Evolutionary conservation across 768 basidiomycete genomes (phyloP).

Genomic region (Leccinum olivaceopallidum): DNA sequence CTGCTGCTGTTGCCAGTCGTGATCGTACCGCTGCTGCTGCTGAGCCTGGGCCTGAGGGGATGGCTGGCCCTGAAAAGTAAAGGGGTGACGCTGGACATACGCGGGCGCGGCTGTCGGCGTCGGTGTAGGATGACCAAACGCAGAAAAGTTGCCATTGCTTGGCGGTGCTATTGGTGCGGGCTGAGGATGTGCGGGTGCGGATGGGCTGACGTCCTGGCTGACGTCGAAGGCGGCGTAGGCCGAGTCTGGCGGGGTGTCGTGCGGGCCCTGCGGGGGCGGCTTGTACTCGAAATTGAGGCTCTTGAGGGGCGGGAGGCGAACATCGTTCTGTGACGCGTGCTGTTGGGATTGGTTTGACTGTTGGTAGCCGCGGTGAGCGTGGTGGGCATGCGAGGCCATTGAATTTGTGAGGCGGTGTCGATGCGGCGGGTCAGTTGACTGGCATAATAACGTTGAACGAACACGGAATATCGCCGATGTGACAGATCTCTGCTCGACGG

Average conservation of each 20-base stretch:
- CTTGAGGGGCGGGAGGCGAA: conserved; percentile 71
- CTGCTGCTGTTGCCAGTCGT: conserved; percentile 27
- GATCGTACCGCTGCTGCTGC: conserved; percentile 19
- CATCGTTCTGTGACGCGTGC: conserved; percentile 41
- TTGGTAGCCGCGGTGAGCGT: conserved; percentile 36
- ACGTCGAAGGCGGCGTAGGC: conserved; percentile 22
- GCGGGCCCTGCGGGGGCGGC: conserved; percentile 19
- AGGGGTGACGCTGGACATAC: conserved; percentile 25
- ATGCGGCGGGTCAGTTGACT: conserved; percentile 2
- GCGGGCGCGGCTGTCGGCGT: conserved; percentile 22
- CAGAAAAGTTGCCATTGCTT: conserved; percentile 19
- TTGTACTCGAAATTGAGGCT: conserved; percentile 64
- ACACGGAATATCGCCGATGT: conserved; percentile 21
- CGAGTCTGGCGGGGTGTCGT: conserved; percentile 16
- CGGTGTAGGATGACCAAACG: conserved; percentile 25
- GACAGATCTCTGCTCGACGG: conserved; percentile 18
- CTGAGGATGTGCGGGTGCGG: not conserved
- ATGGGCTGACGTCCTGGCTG: conserved; percentile 17
- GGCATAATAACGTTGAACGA: conserved; percentile 16
- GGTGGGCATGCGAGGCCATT: conserved; percentile 45
- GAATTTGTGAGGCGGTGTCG: conserved; percentile 5
- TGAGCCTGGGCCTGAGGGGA: conserved; percentile 16
- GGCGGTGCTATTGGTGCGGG: not conserved
- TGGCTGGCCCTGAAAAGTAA: conserved; percentile 19
- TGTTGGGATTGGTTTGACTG: conserved; percentile 32